Evolutionary conservation across 257 asterid genomes (phyloP).

Genomic region (Asclepias syriaca): DNA sequence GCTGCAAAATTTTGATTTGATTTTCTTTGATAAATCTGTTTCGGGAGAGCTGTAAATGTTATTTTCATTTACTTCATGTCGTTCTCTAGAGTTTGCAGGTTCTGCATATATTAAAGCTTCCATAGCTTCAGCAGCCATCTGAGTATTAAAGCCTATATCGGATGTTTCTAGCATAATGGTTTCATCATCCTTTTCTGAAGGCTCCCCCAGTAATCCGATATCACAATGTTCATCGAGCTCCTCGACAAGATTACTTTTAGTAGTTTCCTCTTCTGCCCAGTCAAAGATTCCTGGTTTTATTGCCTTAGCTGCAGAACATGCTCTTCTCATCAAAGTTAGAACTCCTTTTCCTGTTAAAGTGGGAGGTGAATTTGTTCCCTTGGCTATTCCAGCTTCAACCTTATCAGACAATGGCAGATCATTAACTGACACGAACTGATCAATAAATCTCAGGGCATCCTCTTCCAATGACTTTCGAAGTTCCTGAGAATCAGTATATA

Average conservation of each 20-base stretch:
- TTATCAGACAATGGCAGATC: slow-evolving; percentile 30
- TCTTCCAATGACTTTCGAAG: slow-evolving; percentile 38
- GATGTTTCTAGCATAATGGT: slow-evolving; percentile 25
- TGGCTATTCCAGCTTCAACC: slow-evolving; percentile 18
- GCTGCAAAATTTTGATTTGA: slow-evolving; percentile 16
- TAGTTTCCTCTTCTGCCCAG: slow-evolving; percentile 43
- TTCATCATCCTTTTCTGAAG: slow-evolving; percentile 25
- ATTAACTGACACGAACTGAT: slow-evolving; percentile 50
- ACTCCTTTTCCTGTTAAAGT: slow-evolving; percentile 46
- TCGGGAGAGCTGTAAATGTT: slow-evolving; percentile 14
- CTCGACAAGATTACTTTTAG: slow-evolving; percentile 20
- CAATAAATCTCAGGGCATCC: slow-evolving; percentile 56
- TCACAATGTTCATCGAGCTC: slow-evolving; percentile 29
- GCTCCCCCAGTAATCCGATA: slow-evolving; percentile 23
- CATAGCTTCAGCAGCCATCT: slow-evolving; percentile 93
- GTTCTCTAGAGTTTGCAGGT: slow-evolving; percentile 30
- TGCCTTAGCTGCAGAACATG: slow-evolving; percentile 24
- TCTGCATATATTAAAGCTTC: slow-evolving; percentile 48
- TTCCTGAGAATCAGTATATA: slow-evolving; percentile 36
- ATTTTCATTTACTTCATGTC: slow-evolving; percentile 31
- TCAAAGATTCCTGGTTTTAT: slow-evolving; percentile 46
- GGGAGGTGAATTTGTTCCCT: slow-evolving; percentile 41
- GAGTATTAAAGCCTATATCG: slow-evolving; percentile 69
- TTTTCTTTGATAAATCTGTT: slow-evolving; percentile 13
- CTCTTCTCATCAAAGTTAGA: slow-evolving; percentile 51